phyloP scores from a whole-genome alignment of 2,329 filamentous ascomycete species.

The Gliomastix tumulicola region DNA sequence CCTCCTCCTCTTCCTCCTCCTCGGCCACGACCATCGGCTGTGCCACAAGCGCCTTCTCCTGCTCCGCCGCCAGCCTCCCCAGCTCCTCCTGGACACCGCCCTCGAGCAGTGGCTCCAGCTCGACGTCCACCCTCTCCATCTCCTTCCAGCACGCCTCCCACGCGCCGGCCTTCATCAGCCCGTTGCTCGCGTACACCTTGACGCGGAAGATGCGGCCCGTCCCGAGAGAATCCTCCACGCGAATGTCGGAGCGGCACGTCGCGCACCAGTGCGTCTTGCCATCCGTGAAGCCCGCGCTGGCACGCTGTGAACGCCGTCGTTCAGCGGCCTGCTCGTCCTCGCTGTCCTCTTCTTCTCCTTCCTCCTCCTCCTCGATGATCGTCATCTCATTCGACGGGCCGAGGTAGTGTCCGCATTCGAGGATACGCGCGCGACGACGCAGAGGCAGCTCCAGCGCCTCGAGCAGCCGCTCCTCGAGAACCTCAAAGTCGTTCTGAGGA shows the following conservation, averaged over 20 bases:
- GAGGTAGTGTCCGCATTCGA: constrained; percentile 72
- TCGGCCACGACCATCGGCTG: too few relatives aligned
- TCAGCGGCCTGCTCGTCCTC: constrained; percentile 15
- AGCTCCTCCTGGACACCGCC: constrained; percentile 51
- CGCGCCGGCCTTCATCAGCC: constrained; percentile 82
- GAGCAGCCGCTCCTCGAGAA: constrained; percentile 69
- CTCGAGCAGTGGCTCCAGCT: constrained; percentile 71
- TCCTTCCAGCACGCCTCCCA: constrained; percentile 94
- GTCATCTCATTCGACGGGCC: constrained; percentile 47
- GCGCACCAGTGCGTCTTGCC: constrained; percentile 46
- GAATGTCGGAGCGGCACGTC: constrained; percentile 48
- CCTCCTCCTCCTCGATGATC: constrained; percentile 34
- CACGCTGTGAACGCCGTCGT: constrained; percentile 14
- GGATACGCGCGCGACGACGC: constrained; percentile 56
- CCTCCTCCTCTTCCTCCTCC: constrained; percentile 24
- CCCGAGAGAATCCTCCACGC: constrained; percentile 45
- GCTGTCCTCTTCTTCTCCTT: constrained; percentile 36
- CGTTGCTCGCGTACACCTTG: constrained; percentile 91
- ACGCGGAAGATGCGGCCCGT: constrained; percentile 61
- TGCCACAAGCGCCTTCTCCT: constrained; percentile 34
- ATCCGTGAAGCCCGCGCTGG: constrained; percentile 7
- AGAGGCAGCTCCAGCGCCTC: constrained; percentile 67
- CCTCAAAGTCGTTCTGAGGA: constrained; percentile 72
- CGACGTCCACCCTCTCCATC: constrained; percentile 97
- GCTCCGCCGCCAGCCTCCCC: constrained; percentile 42